These are phyloP conservation scores for Penicillium sclerotigenum DNA, from an alignment of 2,329 filamentous ascomycete genomes.

Conservation along the genomic window DNA sequence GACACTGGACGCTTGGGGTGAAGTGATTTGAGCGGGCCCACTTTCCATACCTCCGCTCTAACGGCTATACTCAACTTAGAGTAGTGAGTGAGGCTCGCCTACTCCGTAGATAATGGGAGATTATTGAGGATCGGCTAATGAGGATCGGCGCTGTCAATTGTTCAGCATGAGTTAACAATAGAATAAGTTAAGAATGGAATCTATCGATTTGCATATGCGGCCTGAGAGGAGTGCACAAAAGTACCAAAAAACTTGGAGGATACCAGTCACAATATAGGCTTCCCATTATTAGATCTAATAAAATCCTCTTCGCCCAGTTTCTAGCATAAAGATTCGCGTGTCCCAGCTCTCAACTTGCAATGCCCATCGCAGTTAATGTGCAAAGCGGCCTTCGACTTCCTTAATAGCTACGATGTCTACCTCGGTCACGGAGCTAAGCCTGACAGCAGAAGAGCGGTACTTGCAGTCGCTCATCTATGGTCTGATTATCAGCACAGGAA, in stretches of 20 bases:
- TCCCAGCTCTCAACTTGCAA: background rate
- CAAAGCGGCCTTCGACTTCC: background rate
- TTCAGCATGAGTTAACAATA: background rate
- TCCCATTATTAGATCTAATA: background rate
- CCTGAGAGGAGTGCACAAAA: background rate
- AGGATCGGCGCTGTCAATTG: background rate
- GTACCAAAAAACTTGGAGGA: background rate
- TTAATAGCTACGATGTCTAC: background rate
- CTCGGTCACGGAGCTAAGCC: background rate
- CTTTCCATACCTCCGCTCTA: background rate
- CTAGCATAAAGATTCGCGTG: too few relatives aligned
- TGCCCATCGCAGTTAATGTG: background rate
- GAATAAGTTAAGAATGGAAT: background rate
- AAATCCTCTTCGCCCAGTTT: background rate
- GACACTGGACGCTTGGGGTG: background rate
- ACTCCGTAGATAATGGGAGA: background rate
- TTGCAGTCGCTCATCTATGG: conserved; percentile 7
- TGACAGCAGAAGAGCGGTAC: background rate
- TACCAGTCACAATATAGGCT: background rate
- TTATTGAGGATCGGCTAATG: background rate
- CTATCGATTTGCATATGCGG: background rate
- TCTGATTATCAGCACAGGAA: conserved; percentile 1
- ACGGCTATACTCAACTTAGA: background rate
- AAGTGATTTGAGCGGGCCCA: background rate
- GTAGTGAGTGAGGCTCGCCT: background rate